Evolutionary conservation across 345 rosid species (phyloP).

Genomic region (Rhizophora mangle): DNA sequence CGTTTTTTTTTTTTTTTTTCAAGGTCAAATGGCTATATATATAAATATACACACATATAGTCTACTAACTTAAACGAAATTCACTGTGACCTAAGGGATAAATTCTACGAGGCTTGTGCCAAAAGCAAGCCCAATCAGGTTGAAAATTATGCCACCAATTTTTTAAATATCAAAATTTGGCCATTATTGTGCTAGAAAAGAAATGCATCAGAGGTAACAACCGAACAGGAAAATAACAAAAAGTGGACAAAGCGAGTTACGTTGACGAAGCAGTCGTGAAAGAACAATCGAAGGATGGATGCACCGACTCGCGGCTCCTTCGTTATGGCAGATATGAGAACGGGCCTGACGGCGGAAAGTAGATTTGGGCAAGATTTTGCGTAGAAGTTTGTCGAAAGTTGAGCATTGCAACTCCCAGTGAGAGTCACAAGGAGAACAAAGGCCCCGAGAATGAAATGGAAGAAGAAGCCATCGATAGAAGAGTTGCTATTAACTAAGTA

Average conservation of each 20-base stretch:
- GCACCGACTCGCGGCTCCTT: slow-evolving; percentile 68
- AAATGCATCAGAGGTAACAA: not conserved
- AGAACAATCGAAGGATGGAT: slow-evolving; percentile 75
- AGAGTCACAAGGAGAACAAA: slow-evolving; percentile 28
- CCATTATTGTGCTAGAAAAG: too few relatives aligned
- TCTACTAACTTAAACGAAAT: too few relatives aligned
- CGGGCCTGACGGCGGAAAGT: slow-evolving; percentile 43
- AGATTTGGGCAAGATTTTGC: slow-evolving; percentile 60
- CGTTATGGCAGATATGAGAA: slow-evolving; percentile 49
- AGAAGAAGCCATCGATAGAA: slow-evolving; percentile 25
- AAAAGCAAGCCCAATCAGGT: too few relatives aligned
- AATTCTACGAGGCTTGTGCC: too few relatives aligned
- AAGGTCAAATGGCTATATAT: too few relatives aligned
- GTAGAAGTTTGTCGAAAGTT: slow-evolving; percentile 68
- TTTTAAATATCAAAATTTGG: too few relatives aligned
- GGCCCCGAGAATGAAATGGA: slow-evolving; percentile 16
- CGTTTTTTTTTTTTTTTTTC: too few relatives aligned
- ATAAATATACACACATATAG: too few relatives aligned
- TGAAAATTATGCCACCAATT: too few relatives aligned
- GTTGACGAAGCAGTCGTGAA: slow-evolving; percentile 93
- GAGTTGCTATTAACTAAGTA: not conserved
- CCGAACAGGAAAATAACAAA: not conserved
- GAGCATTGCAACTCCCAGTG: slow-evolving; percentile 44
- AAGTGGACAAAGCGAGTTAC: slow-evolving; percentile 32
- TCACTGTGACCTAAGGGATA: too few relatives aligned